Conservation (phyloP, 129 eudicot species). For the Flaveria linearis region DNA sequence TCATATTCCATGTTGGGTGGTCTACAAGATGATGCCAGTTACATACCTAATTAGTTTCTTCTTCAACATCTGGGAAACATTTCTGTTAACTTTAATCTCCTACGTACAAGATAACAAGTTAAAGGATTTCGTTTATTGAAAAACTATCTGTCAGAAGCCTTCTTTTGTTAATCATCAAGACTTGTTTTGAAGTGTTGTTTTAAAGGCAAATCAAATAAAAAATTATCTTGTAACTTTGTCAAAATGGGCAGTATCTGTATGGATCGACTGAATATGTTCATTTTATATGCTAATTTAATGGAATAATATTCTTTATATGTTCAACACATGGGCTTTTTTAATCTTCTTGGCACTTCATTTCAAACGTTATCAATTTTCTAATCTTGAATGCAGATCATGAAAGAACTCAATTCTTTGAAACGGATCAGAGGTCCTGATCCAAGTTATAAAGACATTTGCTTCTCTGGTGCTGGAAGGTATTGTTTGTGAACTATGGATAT, state of each 20-base stretch:
- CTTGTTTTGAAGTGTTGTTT: background rate
- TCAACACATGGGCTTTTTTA: background rate
- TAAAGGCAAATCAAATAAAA: background rate
- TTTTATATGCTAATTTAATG: background rate
- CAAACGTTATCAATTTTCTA: background rate
- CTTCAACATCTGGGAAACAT: background rate
- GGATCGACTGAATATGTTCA: background rate
- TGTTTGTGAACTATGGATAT: slow-evolving; percentile 24
- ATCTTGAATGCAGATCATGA: slow-evolving; percentile 51
- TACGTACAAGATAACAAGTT: background rate
- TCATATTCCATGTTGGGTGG: background rate
- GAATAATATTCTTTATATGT: background rate
- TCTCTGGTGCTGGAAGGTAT: slow-evolving; percentile 96
- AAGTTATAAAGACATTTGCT: slow-evolving; percentile 85
- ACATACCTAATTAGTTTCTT: background rate
- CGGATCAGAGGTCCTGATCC: slow-evolving; percentile 90
- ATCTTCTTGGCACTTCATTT: background rate
- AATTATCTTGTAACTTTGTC: background rate
- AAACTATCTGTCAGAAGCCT: background rate
- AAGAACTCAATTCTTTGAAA: slow-evolving; percentile 60
- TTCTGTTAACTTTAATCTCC: background rate
- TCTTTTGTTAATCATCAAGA: background rate
- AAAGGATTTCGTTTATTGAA: background rate
- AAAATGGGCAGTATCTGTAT: background rate
- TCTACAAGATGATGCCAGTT: background rate